phyloP scores from a whole-genome alignment of 2,329 filamentous ascomycete genomes.

The Ciborinia camelliae region DNA sequence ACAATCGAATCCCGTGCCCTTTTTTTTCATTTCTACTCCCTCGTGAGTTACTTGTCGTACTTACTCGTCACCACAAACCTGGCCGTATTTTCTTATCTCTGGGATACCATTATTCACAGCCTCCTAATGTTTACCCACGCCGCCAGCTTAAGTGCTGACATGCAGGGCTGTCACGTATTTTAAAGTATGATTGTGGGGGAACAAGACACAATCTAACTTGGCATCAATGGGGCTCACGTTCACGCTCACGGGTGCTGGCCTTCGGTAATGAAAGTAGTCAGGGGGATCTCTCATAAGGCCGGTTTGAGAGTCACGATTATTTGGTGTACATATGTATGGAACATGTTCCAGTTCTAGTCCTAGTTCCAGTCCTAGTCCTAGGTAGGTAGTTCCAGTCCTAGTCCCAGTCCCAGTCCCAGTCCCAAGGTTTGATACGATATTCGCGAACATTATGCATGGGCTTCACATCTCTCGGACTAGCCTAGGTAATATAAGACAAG shows the following conservation, averaged over 20 bases:
- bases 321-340: not conserved
- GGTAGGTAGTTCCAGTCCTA: not conserved
- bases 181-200: conserved; percentile 6
- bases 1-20: not conserved
- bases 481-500: too few species aligned
- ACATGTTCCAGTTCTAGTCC: not conserved
- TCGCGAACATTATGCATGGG: not conserved
- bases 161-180: conserved; percentile 1
- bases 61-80: not conserved
- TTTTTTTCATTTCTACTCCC: not conserved
- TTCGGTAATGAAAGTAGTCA: conserved; percentile 15
- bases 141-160: not conserved
- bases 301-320: not conserved
- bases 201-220: not conserved
- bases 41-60: not conserved
- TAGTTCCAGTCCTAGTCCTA: not conserved
- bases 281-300: not conserved
- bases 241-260: not conserved
- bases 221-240: not conserved
- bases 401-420: too few species aligned
- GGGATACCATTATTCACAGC: conserved; percentile 10
- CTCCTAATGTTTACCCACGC: not conserved
- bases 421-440: conserved; percentile 5
- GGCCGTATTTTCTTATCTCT: too few species aligned
- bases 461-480: not conserved